phyloP scores from a whole-genome alignment of 2,329 filamentous ascomycete genomes.

The Curvularia spicifera region DNA sequence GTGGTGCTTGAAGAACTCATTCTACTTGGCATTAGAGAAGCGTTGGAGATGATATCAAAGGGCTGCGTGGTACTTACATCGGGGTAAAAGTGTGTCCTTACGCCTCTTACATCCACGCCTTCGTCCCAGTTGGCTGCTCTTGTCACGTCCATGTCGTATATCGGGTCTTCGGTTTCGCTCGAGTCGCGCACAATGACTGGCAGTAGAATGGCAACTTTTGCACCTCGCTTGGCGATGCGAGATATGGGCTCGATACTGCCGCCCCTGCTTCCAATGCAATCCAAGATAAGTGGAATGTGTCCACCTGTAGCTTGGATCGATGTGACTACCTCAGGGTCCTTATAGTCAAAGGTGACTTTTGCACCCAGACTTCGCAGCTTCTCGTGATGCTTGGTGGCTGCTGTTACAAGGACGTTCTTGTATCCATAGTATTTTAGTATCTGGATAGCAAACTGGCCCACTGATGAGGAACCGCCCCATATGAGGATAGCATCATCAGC shows the following conservation, averaged over 20 bases:
- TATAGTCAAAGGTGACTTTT: slow-evolving; percentile 51
- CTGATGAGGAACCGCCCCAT: slow-evolving; percentile 54
- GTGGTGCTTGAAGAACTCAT: slow-evolving; percentile 62
- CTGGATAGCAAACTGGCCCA: slow-evolving; percentile 54
- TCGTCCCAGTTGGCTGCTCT: slow-evolving; percentile 58
- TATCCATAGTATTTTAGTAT: slow-evolving; percentile 52
- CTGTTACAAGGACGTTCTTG: slow-evolving; percentile 49
- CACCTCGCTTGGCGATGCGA: slow-evolving; percentile 56
- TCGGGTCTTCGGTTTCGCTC: slow-evolving; percentile 55
- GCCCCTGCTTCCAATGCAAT: slow-evolving; percentile 44
- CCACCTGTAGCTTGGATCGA: slow-evolving; percentile 31
- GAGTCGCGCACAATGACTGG: slow-evolving; percentile 65
- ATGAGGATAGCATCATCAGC: slow-evolving; percentile 49
- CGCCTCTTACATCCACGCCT: slow-evolving; percentile 61
- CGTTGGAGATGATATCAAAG: too few relatives aligned
- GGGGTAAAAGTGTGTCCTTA: slow-evolving; percentile 63
- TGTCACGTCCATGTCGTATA: slow-evolving; percentile 62
- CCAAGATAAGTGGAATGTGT: slow-evolving; percentile 38
- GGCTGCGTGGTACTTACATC: slow-evolving; percentile 47
- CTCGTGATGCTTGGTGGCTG: slow-evolving; percentile 49
- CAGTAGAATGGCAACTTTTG: slow-evolving; percentile 64
- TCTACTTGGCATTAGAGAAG: slow-evolving; percentile 47
- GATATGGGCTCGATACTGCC: slow-evolving; percentile 50
- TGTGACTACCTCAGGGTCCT: slow-evolving; percentile 36
- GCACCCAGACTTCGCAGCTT: slow-evolving; percentile 50